Evolutionary conservation across 106 monocot genomes (phyloP).

Genomic region (Dendrobium huoshanense): DNA sequence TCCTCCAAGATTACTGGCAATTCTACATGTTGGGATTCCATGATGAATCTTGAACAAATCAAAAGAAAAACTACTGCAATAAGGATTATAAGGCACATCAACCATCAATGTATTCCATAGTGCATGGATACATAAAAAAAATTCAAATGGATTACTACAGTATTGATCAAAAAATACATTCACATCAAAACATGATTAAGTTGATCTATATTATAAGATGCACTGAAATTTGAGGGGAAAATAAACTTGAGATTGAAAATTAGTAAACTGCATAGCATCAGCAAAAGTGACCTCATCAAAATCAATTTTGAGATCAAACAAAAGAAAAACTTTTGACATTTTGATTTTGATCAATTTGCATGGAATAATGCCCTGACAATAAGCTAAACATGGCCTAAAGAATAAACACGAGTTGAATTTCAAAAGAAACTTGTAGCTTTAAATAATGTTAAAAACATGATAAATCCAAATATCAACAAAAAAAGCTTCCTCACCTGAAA

Average conservation of each 20-base stretch:
- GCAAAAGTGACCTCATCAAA: background rate
- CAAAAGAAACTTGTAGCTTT: background rate
- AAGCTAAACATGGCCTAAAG: background rate
- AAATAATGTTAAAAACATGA: background rate
- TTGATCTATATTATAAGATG: background rate
- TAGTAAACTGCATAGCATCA: background rate
- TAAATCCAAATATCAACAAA: background rate
- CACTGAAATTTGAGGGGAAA: background rate
- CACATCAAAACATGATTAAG: background rate
- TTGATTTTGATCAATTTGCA: background rate
- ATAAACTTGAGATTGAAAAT: background rate
- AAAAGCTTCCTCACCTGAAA: background rate
- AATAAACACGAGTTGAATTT: background rate
- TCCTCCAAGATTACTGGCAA: constrained; percentile 3
- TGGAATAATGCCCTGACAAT: background rate
- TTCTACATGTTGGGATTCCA: constrained; percentile 17
- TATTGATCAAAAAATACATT: background rate
- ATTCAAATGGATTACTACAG: background rate
- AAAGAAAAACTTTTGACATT: background rate
- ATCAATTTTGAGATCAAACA: background rate
- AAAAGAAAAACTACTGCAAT: constrained; percentile 11
- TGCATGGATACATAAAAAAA: background rate
- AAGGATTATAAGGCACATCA: background rate
- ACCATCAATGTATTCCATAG: background rate
- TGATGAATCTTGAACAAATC: constrained; percentile 25